Base-by-base conservation (phyloP, 2,329 filamentous ascomycete genomes). In the Fusarium sp. region DNA sequence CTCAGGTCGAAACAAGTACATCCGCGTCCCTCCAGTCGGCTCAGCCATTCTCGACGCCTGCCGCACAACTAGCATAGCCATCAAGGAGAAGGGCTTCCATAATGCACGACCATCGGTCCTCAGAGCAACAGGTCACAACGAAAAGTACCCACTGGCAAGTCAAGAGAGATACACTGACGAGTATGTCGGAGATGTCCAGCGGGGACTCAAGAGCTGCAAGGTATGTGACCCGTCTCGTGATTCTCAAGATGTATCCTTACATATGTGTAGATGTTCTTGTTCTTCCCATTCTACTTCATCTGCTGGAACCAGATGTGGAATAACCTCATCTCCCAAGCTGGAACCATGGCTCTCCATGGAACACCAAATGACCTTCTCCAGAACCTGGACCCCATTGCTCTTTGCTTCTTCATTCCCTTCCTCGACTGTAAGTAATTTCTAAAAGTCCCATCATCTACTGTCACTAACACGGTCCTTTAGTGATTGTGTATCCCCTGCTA, bases 231-330 rank as follows among this genome's bases (percentile, higher is more conserved):
- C 1, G 6, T 33, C 9, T 19, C 3, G 1, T 19, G 11, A 10
- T 3, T 2, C 4, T 23, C 7, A 23, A 19, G 3, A 10, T 16
- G 3, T 6, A 16, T 29, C 6, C 19, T 59, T 5, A 63, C 35
- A 7, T 4, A 1, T 3, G 3, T 23, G 1, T 7, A 61, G 60
- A 63, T 63, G 55, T 63, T 61, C 25, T 4, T 63, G 1, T 63
- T 63, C 44, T 63, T 63, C 29, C 60, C 55, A 2, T 63, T 63
- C 19, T 63, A 63, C n/a, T 63, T 63, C 4, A 63, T 63, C 5
- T 63, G 60, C 11, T 63, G 60, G 55, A 63, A 60, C 1, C 60
- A 63, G 38, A 63, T 63, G 55, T 63, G 55, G 60, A 61, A 63
- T 7, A 61, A 61, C 7, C 55, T 63, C 18, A 63, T 63, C 3